These are phyloP conservation scores for Boletus pseudopeckii DNA, from an alignment of 768 basidiomycete genomes.

Conservation along the genomic window DNA sequence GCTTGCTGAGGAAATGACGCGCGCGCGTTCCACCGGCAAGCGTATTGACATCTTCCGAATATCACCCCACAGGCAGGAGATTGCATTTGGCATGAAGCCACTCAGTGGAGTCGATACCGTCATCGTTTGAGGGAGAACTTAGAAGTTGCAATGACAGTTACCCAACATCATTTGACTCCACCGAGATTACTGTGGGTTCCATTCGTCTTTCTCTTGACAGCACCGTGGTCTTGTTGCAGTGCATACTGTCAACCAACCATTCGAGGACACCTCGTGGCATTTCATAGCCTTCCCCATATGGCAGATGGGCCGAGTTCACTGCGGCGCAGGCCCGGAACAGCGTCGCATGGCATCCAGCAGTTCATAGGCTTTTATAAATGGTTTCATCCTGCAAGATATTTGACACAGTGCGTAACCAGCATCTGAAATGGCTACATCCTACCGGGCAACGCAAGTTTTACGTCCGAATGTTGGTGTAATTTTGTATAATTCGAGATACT, in stretches of 20 bases:
- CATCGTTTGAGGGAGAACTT: too few species aligned
- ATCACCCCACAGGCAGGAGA: background rate
- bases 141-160: background rate
- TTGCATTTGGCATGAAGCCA: background rate
- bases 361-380: background rate
- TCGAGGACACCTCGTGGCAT: background rate
- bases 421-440: background rate
- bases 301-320: background rate
- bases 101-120: background rate
- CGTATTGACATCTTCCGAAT: too few species aligned
- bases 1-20: too few species aligned
- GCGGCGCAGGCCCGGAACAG: background rate
- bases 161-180: background rate
- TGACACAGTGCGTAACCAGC: background rate
- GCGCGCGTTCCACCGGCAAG: too few species aligned
- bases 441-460: background rate
- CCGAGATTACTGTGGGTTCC: background rate
- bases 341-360: background rate
- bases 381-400: background rate
- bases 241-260: background rate
- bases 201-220: too few species aligned
- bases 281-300: constrained; percentile 21
- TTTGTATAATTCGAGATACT: background rate
- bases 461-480: background rate
- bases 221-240: background rate